Base-by-base conservation (phyloP, 371 early-diverging fungal species). In the Circinella minor region DNA sequence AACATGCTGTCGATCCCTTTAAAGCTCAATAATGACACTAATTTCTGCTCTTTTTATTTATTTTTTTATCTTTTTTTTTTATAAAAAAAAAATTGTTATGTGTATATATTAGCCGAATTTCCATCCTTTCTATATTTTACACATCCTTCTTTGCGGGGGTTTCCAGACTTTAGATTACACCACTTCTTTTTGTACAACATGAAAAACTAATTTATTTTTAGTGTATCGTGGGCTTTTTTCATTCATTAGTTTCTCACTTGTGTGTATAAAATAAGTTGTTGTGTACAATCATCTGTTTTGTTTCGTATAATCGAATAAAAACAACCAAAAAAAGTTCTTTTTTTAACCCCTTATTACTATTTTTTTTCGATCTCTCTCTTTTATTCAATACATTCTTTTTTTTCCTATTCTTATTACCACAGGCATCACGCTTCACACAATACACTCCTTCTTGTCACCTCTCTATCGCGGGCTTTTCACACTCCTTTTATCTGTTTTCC, bases 191-290 rank as follows among this genome's bases (percentile, higher is more conserved):
- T 51, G 51, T 51, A 51, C 51, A 51, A 51, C 51, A 15, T 51
- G 47, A 11, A 51, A 20, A 49, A 38, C 55, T 43, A 54, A 37
- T 55, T 43, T 57, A 55, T 66, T 66, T 66, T 55, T 66, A 55
- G 43, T 55, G 57, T 51, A 36, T 4, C 20, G 38, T 36, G 36
- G 15, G 17, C 8, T 37, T 39, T 43, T 27, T 55, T 37, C 37
- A 34, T 66, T 55, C 37, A 38, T 55, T 17, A n/a, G 27, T 27
- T 27, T 27, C 27, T 27, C 27, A 2, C 27, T 27, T 27, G 27
- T 27, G 27, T 27, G 27, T 27, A 27, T 27, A 27, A 27, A 27
- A 27, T 27, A 27, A 27, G 27, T 27, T 27, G 27, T 27, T 27
- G 27, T 27, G 27, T 55, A 36, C 57, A 39, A 17, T 43, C 57